These are phyloP conservation scores for Trichoderma virens DNA, from an alignment of 495 filamentous ascomycete genomes.

Conservation along the genomic window DNA sequence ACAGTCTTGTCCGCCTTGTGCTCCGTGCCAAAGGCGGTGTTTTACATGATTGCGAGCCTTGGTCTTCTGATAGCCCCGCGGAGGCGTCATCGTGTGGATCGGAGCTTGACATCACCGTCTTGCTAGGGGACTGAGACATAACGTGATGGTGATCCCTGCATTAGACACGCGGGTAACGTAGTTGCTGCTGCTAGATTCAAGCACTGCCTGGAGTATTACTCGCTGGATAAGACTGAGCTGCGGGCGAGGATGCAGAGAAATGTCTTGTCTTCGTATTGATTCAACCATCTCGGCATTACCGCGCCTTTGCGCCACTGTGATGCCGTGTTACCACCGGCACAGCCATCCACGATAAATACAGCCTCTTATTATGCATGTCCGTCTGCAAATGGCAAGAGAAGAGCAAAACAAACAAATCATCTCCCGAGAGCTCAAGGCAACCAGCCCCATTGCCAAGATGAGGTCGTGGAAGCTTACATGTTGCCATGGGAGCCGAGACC, in stretches of 20 bases:
- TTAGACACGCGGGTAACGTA: too few relatives aligned
- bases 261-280: neutral
- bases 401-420: neutral
- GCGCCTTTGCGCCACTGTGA: neutral
- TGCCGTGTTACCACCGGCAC: neutral
- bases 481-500: neutral
- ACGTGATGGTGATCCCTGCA: too few relatives aligned
- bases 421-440: neutral
- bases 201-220: too few relatives aligned
- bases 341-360: neutral
- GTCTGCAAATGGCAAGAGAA: neutral
- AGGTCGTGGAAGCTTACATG: neutral
- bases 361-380: neutral
- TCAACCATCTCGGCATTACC: neutral
- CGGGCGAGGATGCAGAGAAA: too few relatives aligned
- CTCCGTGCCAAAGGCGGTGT: neutral
- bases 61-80: too few relatives aligned
- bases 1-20: neutral
- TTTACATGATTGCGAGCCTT: neutral
- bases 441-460: neutral
- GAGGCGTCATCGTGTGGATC: too few relatives aligned
- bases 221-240: too few relatives aligned
- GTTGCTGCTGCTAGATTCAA: too few relatives aligned
- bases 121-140: neutral
- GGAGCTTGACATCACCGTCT: too few relatives aligned